These are phyloP conservation scores for Sphaerostilbella broomeana DNA, from an alignment of 2,329 filamentous ascomycete species.

Conservation along the genomic window DNA sequence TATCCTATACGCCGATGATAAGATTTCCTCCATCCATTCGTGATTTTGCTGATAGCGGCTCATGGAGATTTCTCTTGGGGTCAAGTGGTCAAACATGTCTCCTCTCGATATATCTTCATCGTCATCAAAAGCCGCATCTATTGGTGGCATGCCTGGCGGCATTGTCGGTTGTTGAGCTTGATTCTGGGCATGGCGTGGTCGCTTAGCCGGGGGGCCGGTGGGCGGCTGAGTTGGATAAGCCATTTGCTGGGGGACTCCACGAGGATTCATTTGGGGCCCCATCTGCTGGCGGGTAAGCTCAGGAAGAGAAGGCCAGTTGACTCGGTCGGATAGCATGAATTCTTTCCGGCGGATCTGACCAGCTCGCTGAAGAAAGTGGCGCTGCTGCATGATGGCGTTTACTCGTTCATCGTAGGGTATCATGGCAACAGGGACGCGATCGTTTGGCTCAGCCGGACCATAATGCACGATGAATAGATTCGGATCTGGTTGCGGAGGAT, in stretches of 20 bases:
- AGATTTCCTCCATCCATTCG: slow-evolving; percentile 97
- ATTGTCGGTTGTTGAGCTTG: slow-evolving; percentile 30
- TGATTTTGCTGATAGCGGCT: slow-evolving; percentile 90
- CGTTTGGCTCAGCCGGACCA: slow-evolving; percentile 64
- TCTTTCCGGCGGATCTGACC: slow-evolving; percentile 84
- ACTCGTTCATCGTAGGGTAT: slow-evolving; percentile 58
- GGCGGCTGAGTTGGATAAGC: slow-evolving; percentile 52
- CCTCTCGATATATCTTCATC: slow-evolving; percentile 83
- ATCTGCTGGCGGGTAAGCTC: slow-evolving; percentile 45
- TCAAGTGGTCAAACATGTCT: slow-evolving; percentile 84
- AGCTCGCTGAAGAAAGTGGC: slow-evolving; percentile 61
- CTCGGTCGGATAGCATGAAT: slow-evolving; percentile 85
- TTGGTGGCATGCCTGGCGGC: slow-evolving; percentile 27
- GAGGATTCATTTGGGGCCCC: slow-evolving; percentile 39
- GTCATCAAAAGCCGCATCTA: slow-evolving; percentile 60
- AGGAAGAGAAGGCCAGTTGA: slow-evolving; percentile 82
- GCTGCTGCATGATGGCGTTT: slow-evolving; percentile 54
- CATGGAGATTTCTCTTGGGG: slow-evolving; percentile 81
- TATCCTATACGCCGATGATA: slow-evolving; percentile 83
- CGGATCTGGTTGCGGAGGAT: slow-evolving; percentile 65
- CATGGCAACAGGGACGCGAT: slow-evolving; percentile 63
- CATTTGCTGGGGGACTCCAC: slow-evolving; percentile 52
- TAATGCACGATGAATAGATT: slow-evolving; percentile 92
- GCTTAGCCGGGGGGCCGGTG: slow-evolving; percentile 49
- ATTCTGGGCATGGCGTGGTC: slow-evolving; percentile 40